These are phyloP conservation scores for Coix lacrymajobi DNA, from an alignment of 176 grass and related monocot species.

Conservation along the genomic window DNA sequence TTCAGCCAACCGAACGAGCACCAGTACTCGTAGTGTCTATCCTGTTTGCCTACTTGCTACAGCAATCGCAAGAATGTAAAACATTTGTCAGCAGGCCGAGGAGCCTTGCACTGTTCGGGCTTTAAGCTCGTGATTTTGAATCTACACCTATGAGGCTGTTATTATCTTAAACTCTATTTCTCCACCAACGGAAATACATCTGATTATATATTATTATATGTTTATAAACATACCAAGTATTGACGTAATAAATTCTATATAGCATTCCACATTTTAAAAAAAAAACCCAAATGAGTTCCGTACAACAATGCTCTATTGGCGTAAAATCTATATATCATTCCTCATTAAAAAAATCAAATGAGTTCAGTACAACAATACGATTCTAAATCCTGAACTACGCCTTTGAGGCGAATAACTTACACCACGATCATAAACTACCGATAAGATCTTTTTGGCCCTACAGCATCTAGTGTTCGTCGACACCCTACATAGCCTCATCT, in stretches of 20 bases:
- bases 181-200: neutral
- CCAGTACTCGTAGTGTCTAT: too few species aligned
- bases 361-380: slow-evolving; percentile 16
- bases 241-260: slow-evolving; percentile 2
- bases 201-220: neutral
- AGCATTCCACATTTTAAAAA: neutral
- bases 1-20: too few species aligned
- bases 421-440: slow-evolving; percentile 13
- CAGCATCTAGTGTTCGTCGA: slow-evolving; percentile 9
- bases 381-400: slow-evolving; percentile 14
- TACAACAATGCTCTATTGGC: neutral
- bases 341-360: slow-evolving; percentile 1
- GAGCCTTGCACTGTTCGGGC: neutral
- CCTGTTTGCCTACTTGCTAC: too few species aligned
- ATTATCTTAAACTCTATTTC: neutral
- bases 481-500: slow-evolving; percentile 24
- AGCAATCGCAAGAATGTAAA: neutral
- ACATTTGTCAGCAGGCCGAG: neutral
- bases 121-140: neutral
- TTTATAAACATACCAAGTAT: neutral
- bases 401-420: neutral
- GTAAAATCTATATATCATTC: slow-evolving; percentile 9
- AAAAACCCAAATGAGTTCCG: slow-evolving; percentile 17
- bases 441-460: neutral
- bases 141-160: neutral